Base-by-base conservation (phyloP, 495 filamentous ascomycete species). In the Chaetomium cochliodes region DNA sequence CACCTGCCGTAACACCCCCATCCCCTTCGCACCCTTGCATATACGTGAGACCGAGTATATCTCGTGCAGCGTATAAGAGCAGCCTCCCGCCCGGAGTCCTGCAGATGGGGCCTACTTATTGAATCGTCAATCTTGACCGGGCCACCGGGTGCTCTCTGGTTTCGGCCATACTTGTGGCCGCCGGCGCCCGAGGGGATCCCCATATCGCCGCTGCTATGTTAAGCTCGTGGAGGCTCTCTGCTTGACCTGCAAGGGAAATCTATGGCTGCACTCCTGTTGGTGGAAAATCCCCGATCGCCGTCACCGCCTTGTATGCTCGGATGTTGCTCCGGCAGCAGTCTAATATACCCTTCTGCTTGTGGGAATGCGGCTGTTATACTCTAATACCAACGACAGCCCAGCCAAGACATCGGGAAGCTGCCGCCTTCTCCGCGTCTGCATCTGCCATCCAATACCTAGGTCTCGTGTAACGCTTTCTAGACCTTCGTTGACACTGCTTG, bases 231-330 rank as follows among this genome's bases (percentile, higher is more conserved):
- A n/a, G 41, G 41, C 26, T 46, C 57, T 12, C 33, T 47, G 23
- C 18, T 59, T 16, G 28, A 12, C 41, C 20, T 44, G 13, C 56
- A 33, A 7, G 33, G 23, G 3, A 12, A 12, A 33, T 39, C 9
- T 26, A 41, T 18, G n/a, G 6, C 12, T 23, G 1, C 8, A 12
- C 9, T 12, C 18, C 33, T 1, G 60, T 63, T 63, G 61, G 61
- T 63, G 61, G 39, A 63, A 56, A 63, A 63, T 55, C 60, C 42
- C 60, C 51, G 59, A 52, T 23, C 41, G 15, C 5, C 37, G 2
- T 20, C 3, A 5, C 18, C 42, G n/a, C 41, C 22, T 3, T 30
- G 33, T 56, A 26, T 56, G 6, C 37, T 55, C 9, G 25, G 23
- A 9, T 52, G 23, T 12, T 50, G 28, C n/a, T 39, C 57, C 42